These are phyloP conservation scores for Mallotus repandus DNA, from an alignment of 441 rosid genomes.

Conservation along the genomic window DNA sequence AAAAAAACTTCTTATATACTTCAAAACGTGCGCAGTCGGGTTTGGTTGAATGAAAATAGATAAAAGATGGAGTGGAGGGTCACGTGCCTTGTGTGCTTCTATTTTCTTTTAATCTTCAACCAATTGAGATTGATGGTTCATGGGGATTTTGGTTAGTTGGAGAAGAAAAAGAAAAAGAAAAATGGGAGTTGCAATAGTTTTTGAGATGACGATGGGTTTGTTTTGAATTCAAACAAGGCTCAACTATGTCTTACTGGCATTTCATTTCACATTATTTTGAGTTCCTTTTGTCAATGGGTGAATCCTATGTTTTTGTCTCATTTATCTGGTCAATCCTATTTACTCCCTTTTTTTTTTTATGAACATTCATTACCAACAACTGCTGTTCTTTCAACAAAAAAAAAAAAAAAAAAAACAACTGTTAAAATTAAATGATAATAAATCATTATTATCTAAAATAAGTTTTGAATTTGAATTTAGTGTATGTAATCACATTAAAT, in stretches of 20 bases:
- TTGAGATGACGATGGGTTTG: background rate
- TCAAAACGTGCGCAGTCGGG: conserved; percentile 5
- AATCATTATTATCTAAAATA: too few species aligned
- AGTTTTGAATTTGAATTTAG: too few species aligned
- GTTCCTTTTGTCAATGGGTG: background rate
- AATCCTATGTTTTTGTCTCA: background rate
- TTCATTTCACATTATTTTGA: background rate
- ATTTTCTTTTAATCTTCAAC: background rate
- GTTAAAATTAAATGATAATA: too few species aligned
- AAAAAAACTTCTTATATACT: conserved; percentile 3
- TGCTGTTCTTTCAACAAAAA: too few species aligned
- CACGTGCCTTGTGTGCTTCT: conserved; percentile 27
- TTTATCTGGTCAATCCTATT: background rate
- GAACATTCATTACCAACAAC: too few species aligned
- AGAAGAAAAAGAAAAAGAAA: background rate
- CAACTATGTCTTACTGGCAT: too few species aligned
- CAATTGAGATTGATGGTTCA: background rate
- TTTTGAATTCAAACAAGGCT: background rate
- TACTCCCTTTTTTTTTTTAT: background rate
- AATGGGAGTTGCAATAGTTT: background rate
- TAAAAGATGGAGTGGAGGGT: background rate
- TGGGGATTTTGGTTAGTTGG: background rate
- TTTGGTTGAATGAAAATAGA: background rate
- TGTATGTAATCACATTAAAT: too few species aligned
- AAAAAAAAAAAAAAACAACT: too few species aligned